phyloP scores from a whole-genome alignment of 2,329 filamentous ascomycete genomes.

The Sporothrix luriei region DNA sequence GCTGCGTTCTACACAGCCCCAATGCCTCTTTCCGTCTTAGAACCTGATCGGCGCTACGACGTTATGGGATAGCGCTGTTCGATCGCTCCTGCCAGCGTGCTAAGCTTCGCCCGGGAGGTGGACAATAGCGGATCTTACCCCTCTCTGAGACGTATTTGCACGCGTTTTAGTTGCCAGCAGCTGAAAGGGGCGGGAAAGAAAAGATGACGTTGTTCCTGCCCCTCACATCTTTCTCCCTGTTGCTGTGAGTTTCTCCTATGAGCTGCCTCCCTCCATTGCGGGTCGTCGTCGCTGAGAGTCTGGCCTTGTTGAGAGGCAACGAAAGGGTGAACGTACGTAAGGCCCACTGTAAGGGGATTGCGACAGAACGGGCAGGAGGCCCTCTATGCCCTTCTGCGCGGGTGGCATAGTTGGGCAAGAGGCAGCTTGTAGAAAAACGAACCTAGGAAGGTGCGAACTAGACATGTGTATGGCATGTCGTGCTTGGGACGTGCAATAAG shows the following conservation, averaged over 20 bases:
- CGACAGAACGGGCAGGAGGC: constrained; percentile 6
- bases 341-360: background rate
- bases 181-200: constrained; percentile 18
- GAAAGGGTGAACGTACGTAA: constrained; percentile 15
- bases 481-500: constrained; percentile 24
- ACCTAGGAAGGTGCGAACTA: constrained; percentile 18
- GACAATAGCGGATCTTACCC: background rate
- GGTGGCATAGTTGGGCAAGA: constrained; percentile 21
- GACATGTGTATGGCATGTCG: constrained; percentile 5
- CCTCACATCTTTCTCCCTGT: background rate
- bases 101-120: background rate
- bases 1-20: constrained; percentile 17
- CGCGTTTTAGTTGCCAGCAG: background rate
- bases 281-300: background rate
- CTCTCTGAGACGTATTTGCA: background rate
- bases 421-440: constrained; percentile 21
- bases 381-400: background rate
- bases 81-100: constrained; percentile 7
- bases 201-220: constrained; percentile 24
- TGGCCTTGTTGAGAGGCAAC: background rate
- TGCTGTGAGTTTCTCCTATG: constrained; percentile 1
- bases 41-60: constrained; percentile 25
- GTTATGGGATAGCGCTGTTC: constrained; percentile 1
- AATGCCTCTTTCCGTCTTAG: background rate
- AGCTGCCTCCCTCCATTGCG: constrained; percentile 4